Evolutionary conservation across 1,284 basidiomycete genomes (phyloP).

Genomic region (Chalciporus sp.): DNA sequence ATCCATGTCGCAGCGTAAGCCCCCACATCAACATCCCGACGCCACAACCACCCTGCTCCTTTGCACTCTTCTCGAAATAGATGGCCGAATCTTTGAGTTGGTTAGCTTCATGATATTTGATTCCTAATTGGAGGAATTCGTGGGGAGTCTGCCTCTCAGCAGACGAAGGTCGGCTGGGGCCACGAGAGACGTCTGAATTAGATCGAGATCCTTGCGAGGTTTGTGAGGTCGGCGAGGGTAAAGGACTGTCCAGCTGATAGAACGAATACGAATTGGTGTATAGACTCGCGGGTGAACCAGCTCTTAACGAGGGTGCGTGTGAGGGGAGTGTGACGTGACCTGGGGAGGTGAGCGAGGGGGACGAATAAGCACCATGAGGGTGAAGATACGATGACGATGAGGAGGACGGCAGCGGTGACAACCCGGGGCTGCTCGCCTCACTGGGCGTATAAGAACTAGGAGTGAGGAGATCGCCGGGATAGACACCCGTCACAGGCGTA

Average conservation of each 20-base stretch:
- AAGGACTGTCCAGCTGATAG: constrained; percentile 54
- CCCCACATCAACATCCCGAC: constrained; percentile 95
- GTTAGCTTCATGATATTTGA: constrained; percentile 81
- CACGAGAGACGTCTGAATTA: constrained; percentile 22
- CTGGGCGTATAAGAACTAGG: constrained; percentile 1
- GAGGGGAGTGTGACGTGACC: constrained; percentile 20
- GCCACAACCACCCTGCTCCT: constrained; percentile 76
- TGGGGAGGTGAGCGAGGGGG: constrained; percentile 16
- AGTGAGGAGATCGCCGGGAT: not conserved
- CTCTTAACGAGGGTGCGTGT: constrained; percentile 37
- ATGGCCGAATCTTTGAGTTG: constrained; percentile 71
- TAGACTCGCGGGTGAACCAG: constrained; percentile 49
- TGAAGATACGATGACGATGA: constrained; percentile 21
- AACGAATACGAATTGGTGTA: constrained; percentile 66
- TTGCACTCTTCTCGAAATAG: constrained; percentile 83
- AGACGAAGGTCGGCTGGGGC: constrained; percentile 19
- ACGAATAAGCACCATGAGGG: constrained; percentile 16
- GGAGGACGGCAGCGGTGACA: not conserved
- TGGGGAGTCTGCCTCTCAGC: constrained; percentile 46
- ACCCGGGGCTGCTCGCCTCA: not conserved
- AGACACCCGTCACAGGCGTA: constrained; percentile 26
- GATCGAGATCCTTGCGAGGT: constrained; percentile 31
- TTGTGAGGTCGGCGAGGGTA: constrained; percentile 41
- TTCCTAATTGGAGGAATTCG: constrained; percentile 75
- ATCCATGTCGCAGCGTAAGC: constrained; percentile 84